Evolutionary conservation across 139 green algal genomes (phyloP).

Genomic region (Pycnococcus provasolii): DNA sequence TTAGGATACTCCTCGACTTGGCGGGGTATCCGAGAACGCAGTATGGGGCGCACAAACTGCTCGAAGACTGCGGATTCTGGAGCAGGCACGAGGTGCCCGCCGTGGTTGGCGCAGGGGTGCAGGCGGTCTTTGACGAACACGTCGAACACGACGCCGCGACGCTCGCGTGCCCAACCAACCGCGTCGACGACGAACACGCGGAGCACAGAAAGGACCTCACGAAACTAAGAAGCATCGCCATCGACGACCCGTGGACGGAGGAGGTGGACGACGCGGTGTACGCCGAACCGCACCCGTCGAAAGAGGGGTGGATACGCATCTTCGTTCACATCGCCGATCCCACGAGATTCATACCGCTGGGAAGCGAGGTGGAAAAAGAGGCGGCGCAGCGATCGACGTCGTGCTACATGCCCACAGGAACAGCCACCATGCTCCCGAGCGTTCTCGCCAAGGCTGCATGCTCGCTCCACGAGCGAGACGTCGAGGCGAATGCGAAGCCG

Average conservation of each 20-base stretch:
- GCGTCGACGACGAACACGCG: too few species aligned
- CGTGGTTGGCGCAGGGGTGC: too few species aligned
- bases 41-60: too few species aligned
- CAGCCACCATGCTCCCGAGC: constrained; percentile 21
- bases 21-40: too few species aligned
- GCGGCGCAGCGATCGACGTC: constrained; percentile 1
- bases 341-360: constrained; percentile 9
- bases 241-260: constrained; percentile 23
- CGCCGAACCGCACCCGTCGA: neutral
- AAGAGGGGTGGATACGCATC: constrained; percentile 13
- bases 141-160: too few species aligned
- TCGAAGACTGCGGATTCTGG: too few species aligned
- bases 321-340: constrained; percentile 32
- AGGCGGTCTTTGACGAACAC: too few species aligned
- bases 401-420: constrained; percentile 11
- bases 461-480: neutral
- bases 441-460: neutral
- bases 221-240: neutral
- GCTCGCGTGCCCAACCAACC: too few species aligned
- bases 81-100: too few species aligned
- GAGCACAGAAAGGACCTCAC: too few species aligned
- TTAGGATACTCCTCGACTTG: too few species aligned
- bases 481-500: too few species aligned
- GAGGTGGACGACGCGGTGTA: constrained; percentile 31
- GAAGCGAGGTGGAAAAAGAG: constrained; percentile 6